Base-by-base conservation (phyloP, 768 basidiomycete species). In the Termitomyces sp. region DNA sequence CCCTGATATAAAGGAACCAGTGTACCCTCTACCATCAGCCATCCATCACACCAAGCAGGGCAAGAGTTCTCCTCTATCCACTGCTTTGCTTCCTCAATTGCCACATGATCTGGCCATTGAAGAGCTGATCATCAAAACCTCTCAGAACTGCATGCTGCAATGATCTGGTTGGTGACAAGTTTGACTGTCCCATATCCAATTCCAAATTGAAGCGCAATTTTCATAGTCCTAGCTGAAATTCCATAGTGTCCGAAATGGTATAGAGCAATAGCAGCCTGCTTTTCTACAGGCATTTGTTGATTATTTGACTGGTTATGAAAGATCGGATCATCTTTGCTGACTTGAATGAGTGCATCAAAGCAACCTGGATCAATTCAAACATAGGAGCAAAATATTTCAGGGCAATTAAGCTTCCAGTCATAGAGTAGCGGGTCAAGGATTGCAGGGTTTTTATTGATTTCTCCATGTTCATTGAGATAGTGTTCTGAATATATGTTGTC, bases 1-100 rank as follows among this genome's bases (percentile, higher is more conserved):
- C 63, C 53, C 5, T 58, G 44, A 29, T 56, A 66, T 1, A 76
- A 58, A 5, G 69, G 69, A 3, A 77, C 58, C 2, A 75, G 47
- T 7, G 73, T 75, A 3, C 76, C 76, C 64, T 77, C 74, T 25
- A 70, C 69, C 25, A 71, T 55, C 29, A 66, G 64, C 66, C 69
- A 75, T 0, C 75, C 71, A 53, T 72, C 39, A 3, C 62, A 40
- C 75, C 74, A 78, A 15, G 66, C 54, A 39, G 54, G 47, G 61
- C 74, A 68, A 22, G 72, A 64, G 27, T 65, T 51, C 33, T 52
- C 43, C 25, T 70, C 62, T 1, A 77, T 71, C 74, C 72, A 78
- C 3, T 11, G 18, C 63, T 74, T 76, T 32, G 73, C 75, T 11
- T 55, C 32, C 40, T 71, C 66, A 47, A 71, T 76, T 57, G 70